Evolutionary conservation across 148 eudicot genomes (phyloP).

Genomic region (Rheum nobile): DNA sequence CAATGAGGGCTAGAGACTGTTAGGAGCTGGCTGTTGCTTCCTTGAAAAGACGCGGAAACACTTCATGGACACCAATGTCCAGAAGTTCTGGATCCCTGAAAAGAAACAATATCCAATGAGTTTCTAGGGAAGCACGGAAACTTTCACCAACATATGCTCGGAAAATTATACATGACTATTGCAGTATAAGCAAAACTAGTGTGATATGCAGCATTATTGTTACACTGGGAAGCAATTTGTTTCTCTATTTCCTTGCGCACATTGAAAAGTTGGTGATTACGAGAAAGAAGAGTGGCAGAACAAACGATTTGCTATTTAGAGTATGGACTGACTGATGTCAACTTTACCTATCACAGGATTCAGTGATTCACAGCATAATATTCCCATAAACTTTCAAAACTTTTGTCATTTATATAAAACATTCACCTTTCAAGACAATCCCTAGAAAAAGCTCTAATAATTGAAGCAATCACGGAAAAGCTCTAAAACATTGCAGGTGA

Average conservation of each 20-base stretch:
- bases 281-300: not conserved
- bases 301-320: not conserved
- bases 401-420: not conserved
- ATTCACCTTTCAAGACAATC: not conserved
- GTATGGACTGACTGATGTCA: not conserved
- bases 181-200: not conserved
- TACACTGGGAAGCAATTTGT: not conserved
- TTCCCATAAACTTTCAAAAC: not conserved
- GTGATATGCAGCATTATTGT: not conserved
- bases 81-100: constrained; percentile 76
- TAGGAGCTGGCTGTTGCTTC: not conserved
- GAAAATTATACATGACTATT: not conserved
- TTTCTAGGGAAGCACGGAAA: not conserved
- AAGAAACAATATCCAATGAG: constrained; percentile 3
- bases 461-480: not conserved
- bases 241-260: not conserved
- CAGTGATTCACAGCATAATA: no score
- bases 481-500: not conserved
- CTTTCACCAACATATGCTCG: not conserved
- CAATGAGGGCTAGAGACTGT: constrained; percentile 14
- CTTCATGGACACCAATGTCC: constrained; percentile 65
- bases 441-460: not conserved
- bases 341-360: not conserved
- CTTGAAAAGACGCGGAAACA: constrained; percentile 63
- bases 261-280: not conserved